Conservation (phyloP, 495 filamentous ascomycete genomes). For the Neurospora sublineolata region DNA sequence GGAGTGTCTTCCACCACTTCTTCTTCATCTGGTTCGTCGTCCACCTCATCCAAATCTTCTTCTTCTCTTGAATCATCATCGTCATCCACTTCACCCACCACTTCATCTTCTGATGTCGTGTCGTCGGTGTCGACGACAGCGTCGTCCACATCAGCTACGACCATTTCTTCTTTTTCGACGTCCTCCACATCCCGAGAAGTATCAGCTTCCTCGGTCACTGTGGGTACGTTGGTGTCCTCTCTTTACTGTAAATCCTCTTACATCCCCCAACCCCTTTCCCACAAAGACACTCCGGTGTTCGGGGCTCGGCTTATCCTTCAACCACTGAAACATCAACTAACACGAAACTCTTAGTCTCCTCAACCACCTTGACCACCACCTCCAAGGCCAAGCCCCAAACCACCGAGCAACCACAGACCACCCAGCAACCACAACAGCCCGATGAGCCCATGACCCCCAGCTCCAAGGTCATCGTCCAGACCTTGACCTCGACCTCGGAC, state of each 20-base stretch:
- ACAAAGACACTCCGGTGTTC: not conserved
- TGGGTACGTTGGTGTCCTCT: slow-evolving; percentile 15
- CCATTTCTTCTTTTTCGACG: not conserved
- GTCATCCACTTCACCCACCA: slow-evolving; percentile 3
- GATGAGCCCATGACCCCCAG: slow-evolving; percentile 1
- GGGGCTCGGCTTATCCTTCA: not conserved
- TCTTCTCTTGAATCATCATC: not conserved
- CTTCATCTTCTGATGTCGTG: not conserved
- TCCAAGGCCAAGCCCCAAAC: not conserved
- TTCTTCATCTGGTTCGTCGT: slow-evolving; percentile 1
- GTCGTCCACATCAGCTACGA: not conserved
- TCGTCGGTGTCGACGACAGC: slow-evolving; percentile 1
- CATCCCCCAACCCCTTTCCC: not conserved
- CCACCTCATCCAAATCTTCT: not conserved
- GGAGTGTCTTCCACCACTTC: slow-evolving; percentile 1
- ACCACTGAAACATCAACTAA: not conserved
- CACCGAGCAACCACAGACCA: slow-evolving; percentile 1
- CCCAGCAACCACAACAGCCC: not conserved
- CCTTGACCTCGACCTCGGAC: slow-evolving; percentile 26
- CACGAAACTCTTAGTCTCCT: not conserved
- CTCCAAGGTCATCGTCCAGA: slow-evolving; percentile 11
- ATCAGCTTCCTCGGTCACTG: slow-evolving; percentile 13
- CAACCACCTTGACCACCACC: slow-evolving; percentile 2
- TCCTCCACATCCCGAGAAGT: slow-evolving; percentile 2
- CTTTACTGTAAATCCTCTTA: not conserved